Evolutionary conservation across 2,329 filamentous ascomycete genomes (phyloP).

Genomic region (Cladobotryum protrusum): DNA sequence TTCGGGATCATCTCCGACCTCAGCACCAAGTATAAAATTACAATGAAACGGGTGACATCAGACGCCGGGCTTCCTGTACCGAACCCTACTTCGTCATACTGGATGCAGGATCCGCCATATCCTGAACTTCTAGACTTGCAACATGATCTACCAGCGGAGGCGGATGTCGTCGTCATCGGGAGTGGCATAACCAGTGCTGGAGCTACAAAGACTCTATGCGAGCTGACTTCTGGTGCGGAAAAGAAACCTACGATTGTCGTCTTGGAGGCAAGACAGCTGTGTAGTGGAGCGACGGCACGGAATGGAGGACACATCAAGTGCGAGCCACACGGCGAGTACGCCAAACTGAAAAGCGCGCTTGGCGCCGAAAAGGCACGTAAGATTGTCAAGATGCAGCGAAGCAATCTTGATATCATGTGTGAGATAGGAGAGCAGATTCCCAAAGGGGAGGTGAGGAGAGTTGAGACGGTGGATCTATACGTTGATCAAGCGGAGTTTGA

Average conservation of each 20-base stretch:
- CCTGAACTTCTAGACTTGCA: slow-evolving; percentile 32
- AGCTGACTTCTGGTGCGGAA: neutral
- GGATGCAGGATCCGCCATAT: slow-evolving; percentile 38
- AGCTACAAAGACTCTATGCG: slow-evolving; percentile 21
- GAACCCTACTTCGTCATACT: slow-evolving; percentile 39
- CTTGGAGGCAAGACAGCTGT: slow-evolving; percentile 44
- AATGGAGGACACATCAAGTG: slow-evolving; percentile 48
- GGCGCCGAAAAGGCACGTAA: slow-evolving; percentile 32
- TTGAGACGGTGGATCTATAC: slow-evolving; percentile 43
- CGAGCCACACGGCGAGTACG: slow-evolving; percentile 37
- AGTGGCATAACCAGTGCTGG: slow-evolving; percentile 47
- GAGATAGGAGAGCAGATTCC: slow-evolving; percentile 32
- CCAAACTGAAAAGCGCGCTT: slow-evolving; percentile 23
- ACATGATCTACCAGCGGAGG: slow-evolving; percentile 28
- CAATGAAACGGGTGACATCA: slow-evolving; percentile 25
- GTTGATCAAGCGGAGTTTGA: slow-evolving; percentile 32
- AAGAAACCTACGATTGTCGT: slow-evolving; percentile 31
- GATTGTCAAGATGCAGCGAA: slow-evolving; percentile 38
- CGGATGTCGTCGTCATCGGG: slow-evolving; percentile 47
- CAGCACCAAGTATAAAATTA: slow-evolving; percentile 20
- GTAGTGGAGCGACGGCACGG: slow-evolving; percentile 47
- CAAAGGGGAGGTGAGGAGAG: slow-evolving; percentile 35
- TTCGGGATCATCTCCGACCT: slow-evolving; percentile 22
- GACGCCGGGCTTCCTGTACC: slow-evolving; percentile 36
- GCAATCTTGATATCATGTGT: slow-evolving; percentile 33